These are phyloP conservation scores for Colletotrichum lindemuthianum DNA, from an alignment of 2,329 filamentous ascomycete genomes.

Conservation along the genomic window DNA sequence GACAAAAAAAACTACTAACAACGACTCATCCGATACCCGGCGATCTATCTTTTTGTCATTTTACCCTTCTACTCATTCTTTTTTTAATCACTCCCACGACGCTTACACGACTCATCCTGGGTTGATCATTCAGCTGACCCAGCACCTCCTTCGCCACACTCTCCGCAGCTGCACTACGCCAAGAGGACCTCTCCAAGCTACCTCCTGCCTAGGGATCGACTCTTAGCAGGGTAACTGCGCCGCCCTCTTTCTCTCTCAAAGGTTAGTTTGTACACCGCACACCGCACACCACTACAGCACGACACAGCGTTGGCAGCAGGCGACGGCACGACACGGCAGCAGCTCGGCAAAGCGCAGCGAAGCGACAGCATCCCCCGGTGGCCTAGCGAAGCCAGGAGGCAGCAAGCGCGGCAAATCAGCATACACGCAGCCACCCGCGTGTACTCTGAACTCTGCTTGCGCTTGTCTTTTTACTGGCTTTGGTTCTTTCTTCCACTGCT, in stretches of 20 bases:
- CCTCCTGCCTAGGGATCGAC: conserved; percentile 18
- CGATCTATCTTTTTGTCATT: conserved; percentile 15
- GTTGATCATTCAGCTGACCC: conserved; percentile 22
- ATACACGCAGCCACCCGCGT: too few species aligned
- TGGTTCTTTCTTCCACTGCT: too few species aligned
- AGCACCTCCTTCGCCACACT: conserved; percentile 31
- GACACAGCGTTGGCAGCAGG: conserved; percentile 9
- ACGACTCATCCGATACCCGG: conserved; percentile 23
- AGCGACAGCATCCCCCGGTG: neutral
- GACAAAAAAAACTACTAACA: neutral
- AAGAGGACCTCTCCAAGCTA: conserved; percentile 4
- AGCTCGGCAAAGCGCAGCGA: neutral
- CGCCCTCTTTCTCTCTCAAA: conserved; percentile 14
- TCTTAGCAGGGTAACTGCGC: conserved; percentile 25
- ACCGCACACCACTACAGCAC: conserved; percentile 5
- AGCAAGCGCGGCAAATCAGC: too few species aligned
- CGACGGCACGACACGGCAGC: neutral
- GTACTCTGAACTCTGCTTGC: too few species aligned
- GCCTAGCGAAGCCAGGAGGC: too few species aligned
- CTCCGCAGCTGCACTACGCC: conserved; percentile 9
- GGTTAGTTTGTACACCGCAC: conserved; percentile 22
- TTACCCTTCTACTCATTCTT: conserved; percentile 31
- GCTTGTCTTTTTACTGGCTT: too few species aligned
- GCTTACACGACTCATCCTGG: conserved; percentile 32
- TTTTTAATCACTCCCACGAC: conserved; percentile 27